phyloP scores from a whole-genome alignment of 2,329 filamentous ascomycete genomes.

The Orbilia brochopaga region DNA sequence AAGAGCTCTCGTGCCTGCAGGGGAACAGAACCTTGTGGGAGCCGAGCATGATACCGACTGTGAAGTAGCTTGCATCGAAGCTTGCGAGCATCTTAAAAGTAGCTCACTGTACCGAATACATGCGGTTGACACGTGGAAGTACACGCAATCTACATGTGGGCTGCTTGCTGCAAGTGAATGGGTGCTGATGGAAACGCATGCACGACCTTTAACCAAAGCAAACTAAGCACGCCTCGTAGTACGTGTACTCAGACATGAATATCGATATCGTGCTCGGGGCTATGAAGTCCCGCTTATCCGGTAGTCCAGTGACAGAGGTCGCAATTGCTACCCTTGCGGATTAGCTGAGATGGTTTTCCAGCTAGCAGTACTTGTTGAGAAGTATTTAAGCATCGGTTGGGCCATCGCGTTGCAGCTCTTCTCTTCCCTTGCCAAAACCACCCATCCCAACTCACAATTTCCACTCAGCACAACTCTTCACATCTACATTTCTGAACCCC shows the following conservation, averaged over 20 bases:
- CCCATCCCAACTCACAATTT: not conserved
- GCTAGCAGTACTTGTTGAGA: not conserved
- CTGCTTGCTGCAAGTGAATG: not conserved
- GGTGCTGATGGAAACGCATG: not conserved
- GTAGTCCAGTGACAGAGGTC: no score
- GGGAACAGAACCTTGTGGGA: not conserved
- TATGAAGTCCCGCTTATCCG: no score
- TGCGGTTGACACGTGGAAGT: not conserved
- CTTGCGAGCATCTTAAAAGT: not conserved
- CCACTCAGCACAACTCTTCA: not conserved
- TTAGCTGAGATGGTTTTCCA: not conserved
- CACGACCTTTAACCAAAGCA: not conserved
- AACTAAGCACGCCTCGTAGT: not conserved
- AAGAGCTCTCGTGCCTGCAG: not conserved
- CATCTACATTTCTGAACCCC: not conserved
- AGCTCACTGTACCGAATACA: not conserved
- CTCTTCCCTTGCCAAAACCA: not conserved
- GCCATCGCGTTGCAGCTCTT: not conserved
- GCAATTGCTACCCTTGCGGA: not conserved
- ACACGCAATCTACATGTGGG: not conserved
- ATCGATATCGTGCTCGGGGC: not conserved
- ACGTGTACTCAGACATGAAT: not conserved
- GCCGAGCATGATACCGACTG: not conserved
- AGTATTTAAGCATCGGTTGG: slow-evolving; percentile 4
- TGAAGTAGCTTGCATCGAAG: not conserved